phyloP scores from a whole-genome alignment of 2,329 filamentous ascomycete species.

The Pseudomassariella vexata region DNA sequence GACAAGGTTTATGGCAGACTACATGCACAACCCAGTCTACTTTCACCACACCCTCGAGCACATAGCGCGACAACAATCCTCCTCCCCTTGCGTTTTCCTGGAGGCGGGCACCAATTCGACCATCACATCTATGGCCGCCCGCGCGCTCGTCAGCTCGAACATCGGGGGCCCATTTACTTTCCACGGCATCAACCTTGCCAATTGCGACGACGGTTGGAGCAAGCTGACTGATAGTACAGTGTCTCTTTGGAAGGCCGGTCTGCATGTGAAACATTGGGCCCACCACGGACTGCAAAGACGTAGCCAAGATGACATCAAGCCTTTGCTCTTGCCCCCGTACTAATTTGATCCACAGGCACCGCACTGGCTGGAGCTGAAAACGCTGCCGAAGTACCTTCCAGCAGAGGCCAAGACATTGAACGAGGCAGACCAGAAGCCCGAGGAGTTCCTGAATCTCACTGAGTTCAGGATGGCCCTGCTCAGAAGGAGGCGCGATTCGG shows the following conservation, averaged over 20 bases:
- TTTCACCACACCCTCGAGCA: slow-evolving; percentile 10
- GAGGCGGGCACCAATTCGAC: slow-evolving; percentile 12
- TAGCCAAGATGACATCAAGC: slow-evolving; percentile 3
- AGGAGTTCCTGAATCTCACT: slow-evolving; percentile 4
- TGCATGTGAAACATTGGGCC: slow-evolving; percentile 6
- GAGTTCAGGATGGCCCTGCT: slow-evolving; percentile 7
- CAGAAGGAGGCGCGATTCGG: slow-evolving; percentile 25
- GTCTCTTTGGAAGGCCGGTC: slow-evolving; percentile 5
- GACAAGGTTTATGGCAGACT: slow-evolving; percentile 7
- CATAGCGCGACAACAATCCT: slow-evolving; percentile 2
- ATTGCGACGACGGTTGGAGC: slow-evolving; percentile 5
- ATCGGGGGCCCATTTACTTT: background rate
- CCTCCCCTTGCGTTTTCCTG: slow-evolving; percentile 8
- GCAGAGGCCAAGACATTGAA: background rate
- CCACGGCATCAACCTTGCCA: slow-evolving; percentile 1
- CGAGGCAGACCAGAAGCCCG: background rate
- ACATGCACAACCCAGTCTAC: slow-evolving; percentile 12
- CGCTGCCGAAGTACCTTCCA: slow-evolving; percentile 8
- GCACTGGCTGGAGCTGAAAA: slow-evolving; percentile 30
- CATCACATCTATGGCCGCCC: slow-evolving; percentile 9
- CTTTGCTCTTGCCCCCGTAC: slow-evolving; percentile 19
- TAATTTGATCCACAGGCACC: slow-evolving; percentile 27
- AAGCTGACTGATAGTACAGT: slow-evolving; percentile 5
- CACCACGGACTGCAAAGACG: slow-evolving; percentile 6
- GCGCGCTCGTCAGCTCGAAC: slow-evolving; percentile 3